These are phyloP conservation scores for Paecilomyces dactylethromorphus DNA, from an alignment of 2,329 filamentous ascomycete species.

Conservation along the genomic window DNA sequence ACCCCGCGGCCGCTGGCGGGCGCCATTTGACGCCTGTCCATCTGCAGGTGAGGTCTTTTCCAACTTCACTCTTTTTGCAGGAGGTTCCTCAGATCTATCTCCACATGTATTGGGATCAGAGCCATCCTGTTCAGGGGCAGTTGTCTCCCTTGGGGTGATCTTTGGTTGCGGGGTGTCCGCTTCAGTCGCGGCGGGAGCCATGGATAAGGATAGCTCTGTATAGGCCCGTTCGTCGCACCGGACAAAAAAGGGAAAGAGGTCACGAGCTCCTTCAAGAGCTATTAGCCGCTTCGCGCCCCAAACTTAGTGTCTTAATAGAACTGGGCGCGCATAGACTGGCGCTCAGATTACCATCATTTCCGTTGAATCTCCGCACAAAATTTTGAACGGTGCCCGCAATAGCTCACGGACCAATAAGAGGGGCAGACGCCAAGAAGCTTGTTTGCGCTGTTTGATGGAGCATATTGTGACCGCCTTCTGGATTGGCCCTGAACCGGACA, in stretches of 20 bases:
- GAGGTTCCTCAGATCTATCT: constrained; percentile 34
- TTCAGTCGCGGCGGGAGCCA: background rate
- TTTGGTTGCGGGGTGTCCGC: background rate
- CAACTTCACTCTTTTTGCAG: constrained; percentile 56
- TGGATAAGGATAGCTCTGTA: background rate
- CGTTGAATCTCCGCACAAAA: background rate
- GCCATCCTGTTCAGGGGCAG: constrained; percentile 13
- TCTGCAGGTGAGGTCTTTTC: constrained; percentile 27
- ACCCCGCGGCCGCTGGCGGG: constrained; percentile 43
- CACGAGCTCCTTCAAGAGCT: background rate
- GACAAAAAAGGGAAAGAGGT: background rate
- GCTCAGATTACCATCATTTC: background rate
- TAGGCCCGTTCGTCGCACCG: background rate
- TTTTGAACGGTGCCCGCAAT: background rate
- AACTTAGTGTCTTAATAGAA: background rate
- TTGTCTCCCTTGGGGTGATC: constrained; percentile 4
- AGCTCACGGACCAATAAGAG: background rate
- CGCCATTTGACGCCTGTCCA: constrained; percentile 16
- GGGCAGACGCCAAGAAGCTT: background rate
- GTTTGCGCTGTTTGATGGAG: background rate
- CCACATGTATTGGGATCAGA: constrained; percentile 19
- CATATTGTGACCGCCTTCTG: background rate
- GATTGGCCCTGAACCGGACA: background rate
- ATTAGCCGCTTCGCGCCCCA: background rate
- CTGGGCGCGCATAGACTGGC: background rate